These are phyloP conservation scores for Venturiaceae sp. DNA, from an alignment of 2,329 filamentous ascomycete genomes.

Conservation along the genomic window DNA sequence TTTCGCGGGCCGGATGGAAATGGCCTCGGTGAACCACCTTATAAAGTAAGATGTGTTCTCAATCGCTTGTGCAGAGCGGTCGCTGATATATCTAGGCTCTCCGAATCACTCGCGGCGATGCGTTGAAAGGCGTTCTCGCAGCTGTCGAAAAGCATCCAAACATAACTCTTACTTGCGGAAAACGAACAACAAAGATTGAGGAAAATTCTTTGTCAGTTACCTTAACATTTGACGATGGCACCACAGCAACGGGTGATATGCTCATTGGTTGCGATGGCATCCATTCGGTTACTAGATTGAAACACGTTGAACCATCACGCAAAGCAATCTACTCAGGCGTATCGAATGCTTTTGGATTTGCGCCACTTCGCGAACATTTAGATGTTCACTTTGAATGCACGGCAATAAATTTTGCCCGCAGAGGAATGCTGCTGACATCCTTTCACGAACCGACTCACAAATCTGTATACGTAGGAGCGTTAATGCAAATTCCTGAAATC, in stretches of 20 bases:
- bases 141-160: constrained; percentile 22
- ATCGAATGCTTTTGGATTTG: constrained; percentile 27
- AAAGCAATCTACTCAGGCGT: constrained; percentile 31
- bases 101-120: constrained; percentile 30
- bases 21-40: constrained; percentile 1
- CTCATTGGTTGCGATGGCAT: constrained; percentile 32
- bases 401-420: constrained; percentile 27
- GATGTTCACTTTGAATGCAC: constrained; percentile 28
- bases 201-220: constrained; percentile 16
- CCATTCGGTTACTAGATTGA: constrained; percentile 27
- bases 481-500: constrained; percentile 26
- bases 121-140: constrained; percentile 30
- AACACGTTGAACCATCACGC: constrained; percentile 24
- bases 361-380: constrained; percentile 16
- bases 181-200: constrained; percentile 26
- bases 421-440: constrained; percentile 29
- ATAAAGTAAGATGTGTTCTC: neutral
- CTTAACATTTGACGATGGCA: constrained; percentile 25
- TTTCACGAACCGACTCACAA: constrained; percentile 25
- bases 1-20: neutral
- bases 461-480: constrained; percentile 29
- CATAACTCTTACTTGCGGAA: constrained; percentile 31
- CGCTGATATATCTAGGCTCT: constrained; percentile 4
- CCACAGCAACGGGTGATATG: constrained; percentile 22
- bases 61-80: neutral